Percentiles rank a stretch among this genome's conserved stretches.
Evolutionary conservation across 2,329 filamentous ascomycete species (phyloP).

Genomic region (Pochonia chlamydosporia): DNA sequence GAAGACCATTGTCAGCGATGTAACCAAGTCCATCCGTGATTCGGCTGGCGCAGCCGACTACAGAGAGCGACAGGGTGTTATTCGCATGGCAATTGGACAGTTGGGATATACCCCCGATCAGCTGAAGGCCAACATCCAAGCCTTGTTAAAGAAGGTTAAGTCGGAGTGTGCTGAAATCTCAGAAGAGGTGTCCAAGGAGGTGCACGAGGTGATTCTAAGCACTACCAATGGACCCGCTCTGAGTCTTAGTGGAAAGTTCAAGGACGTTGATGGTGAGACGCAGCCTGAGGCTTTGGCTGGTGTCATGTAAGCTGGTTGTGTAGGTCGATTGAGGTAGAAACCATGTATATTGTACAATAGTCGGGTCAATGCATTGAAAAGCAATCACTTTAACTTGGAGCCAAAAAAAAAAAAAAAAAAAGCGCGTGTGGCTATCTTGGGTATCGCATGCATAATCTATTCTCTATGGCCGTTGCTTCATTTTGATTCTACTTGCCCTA

Average conservation of each 20-base stretch:
- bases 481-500: constrained; percentile 12
- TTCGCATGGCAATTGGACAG: constrained; percentile 87
- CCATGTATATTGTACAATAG: constrained; percentile 34
- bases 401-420: not conserved
- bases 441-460: not conserved
- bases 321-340: not conserved
- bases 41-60: constrained; percentile 83
- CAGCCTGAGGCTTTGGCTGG: constrained; percentile 46
- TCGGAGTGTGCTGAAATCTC: constrained; percentile 70
- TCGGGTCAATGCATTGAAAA: constrained; percentile 21
- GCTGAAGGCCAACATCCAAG: constrained; percentile 76
- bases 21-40: constrained; percentile 68
- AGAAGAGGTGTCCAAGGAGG: constrained; percentile 37
- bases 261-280: constrained; percentile 51
- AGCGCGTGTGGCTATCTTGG: no score
- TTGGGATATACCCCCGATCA: constrained; percentile 82
- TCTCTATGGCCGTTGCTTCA: not conserved
- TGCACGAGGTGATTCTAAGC: constrained; percentile 68
- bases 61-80: constrained; percentile 76
- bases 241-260: constrained; percentile 76
- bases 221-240: constrained; percentile 84
- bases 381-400: constrained; percentile 7
- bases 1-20: constrained; percentile 81
- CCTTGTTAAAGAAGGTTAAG: constrained; percentile 71
- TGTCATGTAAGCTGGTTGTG: constrained; percentile 39